Conservation (phyloP, 2,329 filamentous ascomycete genomes). For the Exophiala oligosperma region DNA sequence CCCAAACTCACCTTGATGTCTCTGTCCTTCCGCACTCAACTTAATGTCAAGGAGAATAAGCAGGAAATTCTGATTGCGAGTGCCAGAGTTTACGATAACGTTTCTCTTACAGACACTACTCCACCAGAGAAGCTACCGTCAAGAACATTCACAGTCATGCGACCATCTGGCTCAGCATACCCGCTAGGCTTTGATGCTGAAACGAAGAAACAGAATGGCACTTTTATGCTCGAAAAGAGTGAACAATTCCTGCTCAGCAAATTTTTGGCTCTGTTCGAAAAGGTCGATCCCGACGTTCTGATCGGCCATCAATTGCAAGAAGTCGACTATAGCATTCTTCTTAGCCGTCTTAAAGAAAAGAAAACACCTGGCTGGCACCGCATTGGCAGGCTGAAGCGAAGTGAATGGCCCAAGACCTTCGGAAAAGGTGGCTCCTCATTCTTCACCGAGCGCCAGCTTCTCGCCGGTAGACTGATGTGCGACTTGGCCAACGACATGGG, state of each 20-base stretch:
- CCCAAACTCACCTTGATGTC: slow-evolving; percentile 97
- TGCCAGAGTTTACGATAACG: slow-evolving; percentile 87
- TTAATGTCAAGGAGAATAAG: slow-evolving; percentile 91
- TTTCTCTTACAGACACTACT: slow-evolving; percentile 83
- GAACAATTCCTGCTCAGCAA: slow-evolving; percentile 84
- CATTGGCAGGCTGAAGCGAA: slow-evolving; percentile 80
- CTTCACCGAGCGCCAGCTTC: slow-evolving; percentile 87
- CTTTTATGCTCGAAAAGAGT: slow-evolving; percentile 77
- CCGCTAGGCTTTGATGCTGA: slow-evolving; percentile 77
- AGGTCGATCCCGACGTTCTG: slow-evolving; percentile 88
- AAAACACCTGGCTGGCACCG: slow-evolving; percentile 95
- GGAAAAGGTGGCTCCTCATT: slow-evolving; percentile 85
- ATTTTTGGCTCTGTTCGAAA: slow-evolving; percentile 84
- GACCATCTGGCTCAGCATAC: slow-evolving; percentile 73
- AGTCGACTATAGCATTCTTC: slow-evolving; percentile 87
- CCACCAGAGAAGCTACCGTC: slow-evolving; percentile 85
- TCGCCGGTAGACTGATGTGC: slow-evolving; percentile 85
- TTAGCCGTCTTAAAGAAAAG: slow-evolving; percentile 83
- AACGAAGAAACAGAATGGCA: slow-evolving; percentile 64
- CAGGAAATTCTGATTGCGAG: slow-evolving; percentile 93
- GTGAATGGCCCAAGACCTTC: slow-evolving; percentile 83
- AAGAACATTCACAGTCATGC: slow-evolving; percentile 87
- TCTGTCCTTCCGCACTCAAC: slow-evolving; percentile 79
- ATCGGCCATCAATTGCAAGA: slow-evolving; percentile 96
- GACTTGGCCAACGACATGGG: slow-evolving; percentile 95